Conservation (phyloP, 768 basidiomycete genomes). For the Panaeolus papilionaceus region DNA sequence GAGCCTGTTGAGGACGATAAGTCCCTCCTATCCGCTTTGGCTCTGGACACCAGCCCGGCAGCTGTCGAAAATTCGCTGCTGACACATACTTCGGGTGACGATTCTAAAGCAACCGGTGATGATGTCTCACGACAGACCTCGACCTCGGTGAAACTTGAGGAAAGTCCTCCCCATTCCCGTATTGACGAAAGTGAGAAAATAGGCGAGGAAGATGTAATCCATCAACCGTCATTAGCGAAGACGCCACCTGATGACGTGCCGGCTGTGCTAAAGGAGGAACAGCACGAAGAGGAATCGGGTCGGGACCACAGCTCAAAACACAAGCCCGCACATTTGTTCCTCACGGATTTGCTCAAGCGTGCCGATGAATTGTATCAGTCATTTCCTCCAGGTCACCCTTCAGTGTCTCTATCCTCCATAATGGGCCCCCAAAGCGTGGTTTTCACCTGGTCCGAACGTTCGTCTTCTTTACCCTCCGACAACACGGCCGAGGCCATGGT, state of each 20-base stretch:
- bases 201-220: neutral
- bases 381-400: conserved; percentile 67
- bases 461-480: conserved; percentile 51
- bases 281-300: neutral
- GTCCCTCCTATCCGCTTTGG: conserved; percentile 1
- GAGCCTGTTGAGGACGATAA: conserved; percentile 12
- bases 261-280: neutral
- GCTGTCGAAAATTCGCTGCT: conserved; percentile 13
- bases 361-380: conserved; percentile 64
- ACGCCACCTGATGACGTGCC: neutral
- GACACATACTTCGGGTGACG: conserved; percentile 5
- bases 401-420: conserved; percentile 57
- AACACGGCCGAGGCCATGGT: conserved; percentile 69
- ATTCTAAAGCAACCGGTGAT: conserved; percentile 1
- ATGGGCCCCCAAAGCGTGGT: conserved; percentile 83
- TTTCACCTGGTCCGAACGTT: conserved; percentile 71
- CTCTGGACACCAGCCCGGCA: neutral
- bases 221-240: neutral
- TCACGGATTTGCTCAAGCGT: conserved; percentile 56
- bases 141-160: conserved; percentile 13
- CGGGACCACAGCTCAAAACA: conserved; percentile 24
- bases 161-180: neutral
- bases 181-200: neutral
- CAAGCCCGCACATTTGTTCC: conserved; percentile 38
- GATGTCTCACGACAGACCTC: neutral